Percentiles rank a stretch among this genome's conserved stretches.
Evolutionary conservation across 441 rosid species (phyloP).

Genomic region (Theobroma grandiflorum): DNA sequence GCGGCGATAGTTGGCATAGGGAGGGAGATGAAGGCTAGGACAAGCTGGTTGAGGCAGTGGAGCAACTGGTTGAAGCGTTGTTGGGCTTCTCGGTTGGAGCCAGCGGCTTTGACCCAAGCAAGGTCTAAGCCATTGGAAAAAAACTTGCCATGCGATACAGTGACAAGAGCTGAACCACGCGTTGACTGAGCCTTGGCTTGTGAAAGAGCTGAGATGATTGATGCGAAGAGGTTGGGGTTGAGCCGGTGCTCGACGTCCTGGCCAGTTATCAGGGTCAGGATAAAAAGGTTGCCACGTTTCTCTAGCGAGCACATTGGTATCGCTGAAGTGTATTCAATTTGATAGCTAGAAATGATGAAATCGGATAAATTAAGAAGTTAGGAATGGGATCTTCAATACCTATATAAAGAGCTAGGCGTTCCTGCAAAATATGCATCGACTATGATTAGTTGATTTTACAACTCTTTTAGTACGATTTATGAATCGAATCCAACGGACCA

Average conservation of each 20-base stretch:
- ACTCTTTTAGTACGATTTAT: too few species aligned
- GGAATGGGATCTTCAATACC: too few species aligned
- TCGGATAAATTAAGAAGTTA: too few species aligned
- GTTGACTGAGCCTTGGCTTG: conserved; percentile 61
- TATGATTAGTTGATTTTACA: too few species aligned
- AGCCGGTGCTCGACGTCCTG: conserved; percentile 61
- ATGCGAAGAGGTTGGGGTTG: conserved; percentile 51
- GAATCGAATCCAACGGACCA: too few species aligned
- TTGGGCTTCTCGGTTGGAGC: conserved; percentile 41
- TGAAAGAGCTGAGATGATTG: conserved; percentile 56
- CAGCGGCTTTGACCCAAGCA: conserved; percentile 65
- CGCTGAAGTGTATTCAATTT: too few species aligned
- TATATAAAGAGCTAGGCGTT: too few species aligned
- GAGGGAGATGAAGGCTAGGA: conserved; percentile 57
- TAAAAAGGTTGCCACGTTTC: conserved; percentile 63
- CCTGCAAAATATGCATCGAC: too few species aligned
- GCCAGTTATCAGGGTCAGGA: conserved; percentile 66
- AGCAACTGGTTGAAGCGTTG: conserved; percentile 61
- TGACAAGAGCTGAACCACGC: conserved; percentile 71
- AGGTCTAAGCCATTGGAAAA: conserved; percentile 91
- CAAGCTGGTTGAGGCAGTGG: conserved; percentile 49
- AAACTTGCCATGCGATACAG: conserved; percentile 74
- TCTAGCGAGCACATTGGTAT: conserved; percentile 68
- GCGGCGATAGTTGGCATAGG: conserved; percentile 76
- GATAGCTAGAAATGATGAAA: too few species aligned